Percentiles rank a stretch among this genome's conserved stretches.
Conservation (phyloP, 441 rosid genomes). For the Rhodomyrtus psidioides region DNA sequence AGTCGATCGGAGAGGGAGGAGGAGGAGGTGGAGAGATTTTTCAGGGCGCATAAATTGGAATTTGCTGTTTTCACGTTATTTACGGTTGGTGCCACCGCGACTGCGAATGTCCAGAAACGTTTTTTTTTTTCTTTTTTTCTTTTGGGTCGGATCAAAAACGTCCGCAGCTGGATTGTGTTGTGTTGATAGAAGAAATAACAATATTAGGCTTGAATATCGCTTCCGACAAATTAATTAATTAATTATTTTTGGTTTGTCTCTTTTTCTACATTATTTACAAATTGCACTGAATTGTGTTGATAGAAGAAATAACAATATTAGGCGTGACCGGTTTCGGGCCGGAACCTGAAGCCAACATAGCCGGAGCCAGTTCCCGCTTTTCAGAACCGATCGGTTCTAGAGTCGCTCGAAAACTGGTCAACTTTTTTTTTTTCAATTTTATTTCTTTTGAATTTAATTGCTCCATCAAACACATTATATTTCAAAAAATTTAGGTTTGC, state of each 20-base stretch:
- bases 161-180: neutral
- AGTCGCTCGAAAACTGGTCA: fast-evolving
- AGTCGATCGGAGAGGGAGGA: neutral
- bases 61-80: neutral
- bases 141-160: no score
- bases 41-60: neutral
- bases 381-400: fast-evolving
- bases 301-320: neutral
- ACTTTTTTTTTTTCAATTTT: neutral
- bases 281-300: neutral
- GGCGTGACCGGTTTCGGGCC: fast-evolving
- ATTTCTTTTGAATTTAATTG: neutral
- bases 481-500: neutral
- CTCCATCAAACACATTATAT: fast-evolving
- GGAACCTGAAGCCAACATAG: neutral
- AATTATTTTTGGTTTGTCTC: neutral
- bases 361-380: neutral
- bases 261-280: neutral
- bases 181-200: no score
- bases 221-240: no score
- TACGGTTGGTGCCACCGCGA: neutral
- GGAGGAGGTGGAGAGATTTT: neutral
- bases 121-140: no score
- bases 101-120: neutral
- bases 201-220: no score